Evolutionary conservation across 306 rosid species (phyloP), one percentile per base, ranked within the genome.

Genomic region (Corylus americana): DNA sequence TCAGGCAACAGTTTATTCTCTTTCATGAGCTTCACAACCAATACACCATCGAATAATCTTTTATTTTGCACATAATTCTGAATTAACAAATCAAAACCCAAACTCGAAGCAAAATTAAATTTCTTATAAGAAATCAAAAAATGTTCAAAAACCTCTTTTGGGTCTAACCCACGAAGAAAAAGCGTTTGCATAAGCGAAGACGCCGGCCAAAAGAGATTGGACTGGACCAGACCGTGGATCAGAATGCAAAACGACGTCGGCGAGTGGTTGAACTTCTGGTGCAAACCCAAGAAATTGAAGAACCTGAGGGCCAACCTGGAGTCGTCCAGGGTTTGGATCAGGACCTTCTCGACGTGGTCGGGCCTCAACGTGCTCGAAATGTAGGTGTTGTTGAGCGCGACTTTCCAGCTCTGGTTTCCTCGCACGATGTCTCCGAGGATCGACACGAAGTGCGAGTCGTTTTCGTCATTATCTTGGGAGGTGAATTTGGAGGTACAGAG

Each of bases 271-370:
- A 94, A 90, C 78, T 85, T 89, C 81, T 79, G 75, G 87, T 91
- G 95, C 71, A 94, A 81, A 47, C 98, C 98, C 73, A 94, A 80
- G 75, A 92, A 94, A 80, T 94, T 94, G 87, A 94, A 94, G 90
- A 94, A 92, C 68, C 97, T 87, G 83, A 94, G 79, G 29, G 97
- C 97, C 82, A 92, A 82, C 88, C 83, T 91, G 85, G 95, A 58
- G 79, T 94, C 86, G 44, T 84, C 87, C 1, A 86, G 6, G 55
- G 87, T 87, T 57, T 82, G 90, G 66, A 89, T 76, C 85, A 92
- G 83, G 63, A 94, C 85, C 73, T 74, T 78, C 79, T 94, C 97
- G 1, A 94, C 91, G 53, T 94, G 97, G 71, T 74, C 82, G 74
- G 97, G 84, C 55, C 78, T 84, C 79, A 94, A 64, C 17, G 83